Evolutionary conservation across 768 basidiomycete species (phyloP), one percentile per base, ranked within the genome.

Genomic region (Rickenella mellea): DNA sequence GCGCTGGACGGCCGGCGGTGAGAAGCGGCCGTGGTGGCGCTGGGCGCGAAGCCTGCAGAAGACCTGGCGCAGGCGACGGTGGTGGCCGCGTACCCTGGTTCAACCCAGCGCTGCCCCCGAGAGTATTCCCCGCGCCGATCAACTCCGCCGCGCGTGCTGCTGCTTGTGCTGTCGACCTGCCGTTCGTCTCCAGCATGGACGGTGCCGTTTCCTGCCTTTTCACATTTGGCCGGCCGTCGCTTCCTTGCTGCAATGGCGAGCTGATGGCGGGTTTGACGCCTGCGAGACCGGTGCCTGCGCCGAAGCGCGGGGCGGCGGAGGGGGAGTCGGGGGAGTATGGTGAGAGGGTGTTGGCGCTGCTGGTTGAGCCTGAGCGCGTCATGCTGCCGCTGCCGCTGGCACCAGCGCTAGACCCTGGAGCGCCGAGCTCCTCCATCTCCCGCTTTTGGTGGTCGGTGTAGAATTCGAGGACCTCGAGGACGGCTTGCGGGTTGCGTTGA

Each of bases 361-460:
- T 50, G 7, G 44, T 36, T 15, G 46, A 44, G 60, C 67, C 62
- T 50, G 40, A 73, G 26, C 48, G 25, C 9, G 49, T 42, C 14
- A 33, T 49, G 22, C 51, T 40, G 30, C 54, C 35, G n/a, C 55
- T 28, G 24, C 42, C 42, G 4, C 38, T 39, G 9, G 45, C 11
- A 17, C 44, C 36, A 27, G 26, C 32, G 53, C 42, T 51, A 57
- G 54, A n/a, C 46, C 52, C 52, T 38, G 40, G 54, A 47, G 47
- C 65, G 3, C 66, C 58, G 55, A 73, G 64, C 31, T 80, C 78
- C 53, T 92, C 89, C 54, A 82, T 62, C 59, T 94, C 90, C n/a
- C 90, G 85, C 58, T 92, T 94, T 68, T 94, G 90, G 53, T 90
- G 88, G 60, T 94, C 91, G 10, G 93, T 97, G 62, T 97, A 99